Base-by-base conservation (phyloP, 331 rosid species). In the Dryas integrifolia region DNA sequence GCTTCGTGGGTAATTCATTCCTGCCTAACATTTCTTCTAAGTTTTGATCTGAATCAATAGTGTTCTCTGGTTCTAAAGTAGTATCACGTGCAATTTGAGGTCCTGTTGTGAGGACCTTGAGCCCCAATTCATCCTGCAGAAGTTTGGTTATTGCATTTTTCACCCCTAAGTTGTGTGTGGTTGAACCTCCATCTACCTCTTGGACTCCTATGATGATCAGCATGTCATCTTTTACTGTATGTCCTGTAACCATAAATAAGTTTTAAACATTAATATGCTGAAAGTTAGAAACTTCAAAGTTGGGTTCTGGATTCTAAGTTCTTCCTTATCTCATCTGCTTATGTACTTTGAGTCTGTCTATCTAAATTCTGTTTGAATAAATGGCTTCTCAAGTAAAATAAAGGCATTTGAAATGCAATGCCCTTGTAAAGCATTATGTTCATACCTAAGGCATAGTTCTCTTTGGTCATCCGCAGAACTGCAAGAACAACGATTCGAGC, bases 401-500 rank as follows among this genome's bases (percentile, higher is more conserved):
- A 3, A 48, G 15, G 15, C 15, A 44, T 76, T 49, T 67, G 12
- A 40, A 63, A 7, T 69, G 71, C 16, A 0, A 50, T 10, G 7
- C 56, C n/a, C 53, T 67, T 8, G 8, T 41, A 14, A 35, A 58
- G 67, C 60, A 59, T 39, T 69, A 26, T 67, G 59, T 6, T 70
- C 83, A 67, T 91, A 94, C 97, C 97, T 78, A 57, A 73, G 13
- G 58, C 49, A 69, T 86, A 86, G 73, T 86, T 94, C 90, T 94
- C 98, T 82, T 89, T 94, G 85, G 86, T 82, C 98, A 94, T 89
- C 65, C 90, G 86, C 74, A 91, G 91, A 81, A 91, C 96, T 0
- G 97, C 97, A 13, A 94, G 96, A 82, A 94, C 83, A 38, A 91
- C 92, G 68, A 94, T 82, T 58, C 96, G 97, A 73, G 97, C 98